Evolutionary conservation across 306 rosid genomes (phyloP), one percentile per base, ranked within the genome.

Genomic region (Pueraria montana): DNA sequence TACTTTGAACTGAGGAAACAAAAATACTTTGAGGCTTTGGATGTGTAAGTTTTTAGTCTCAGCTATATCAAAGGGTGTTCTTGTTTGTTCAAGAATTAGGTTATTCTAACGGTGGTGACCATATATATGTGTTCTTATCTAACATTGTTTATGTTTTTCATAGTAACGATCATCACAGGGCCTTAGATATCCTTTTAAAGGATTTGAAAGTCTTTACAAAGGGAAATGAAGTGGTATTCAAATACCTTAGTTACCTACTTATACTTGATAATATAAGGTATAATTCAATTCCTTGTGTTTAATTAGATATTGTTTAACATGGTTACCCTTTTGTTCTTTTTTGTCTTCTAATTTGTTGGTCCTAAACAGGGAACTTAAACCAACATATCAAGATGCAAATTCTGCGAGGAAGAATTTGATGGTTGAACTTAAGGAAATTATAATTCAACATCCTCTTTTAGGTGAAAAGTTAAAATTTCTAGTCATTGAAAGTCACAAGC

Each of bases 1-100:
- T 88, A 76, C 66, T 89, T 88, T 71, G 88, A 82, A 46, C 21
- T 89, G 63, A 78, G 90, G 78, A 79, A 83, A 27, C 89, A 84
- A 59, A 79, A 79, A 30, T 89, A 83, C 58, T 63, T 89, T 2
- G 91, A 88, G 80, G 90, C 93, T 34, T 70, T 89, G 34, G 87
- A 87, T 36, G 72, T 59, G 95, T 89, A 80, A 61, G 71, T 8
- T 64, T 49, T 70, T 7, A 23, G n/a, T n/a, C n/a, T n/a, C n/a
- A 27, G 3, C 24, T 23, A 10, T n/a, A 55, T 8, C 24, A 24
- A 21, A 61, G 66, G 36, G 36, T 59, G 9, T 59, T 58, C 17
- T 68, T 68, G 18, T 34, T 16, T 66, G 14, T 32, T 40, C 52
- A 20, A 18, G 17, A 38, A 40, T 0, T 34, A 1, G 49, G 5